Evolutionary conservation across 169 alveolate genomes (phyloP), one percentile per base, ranked within the genome.

Genomic region (Cytauxzoon felis): DNA sequence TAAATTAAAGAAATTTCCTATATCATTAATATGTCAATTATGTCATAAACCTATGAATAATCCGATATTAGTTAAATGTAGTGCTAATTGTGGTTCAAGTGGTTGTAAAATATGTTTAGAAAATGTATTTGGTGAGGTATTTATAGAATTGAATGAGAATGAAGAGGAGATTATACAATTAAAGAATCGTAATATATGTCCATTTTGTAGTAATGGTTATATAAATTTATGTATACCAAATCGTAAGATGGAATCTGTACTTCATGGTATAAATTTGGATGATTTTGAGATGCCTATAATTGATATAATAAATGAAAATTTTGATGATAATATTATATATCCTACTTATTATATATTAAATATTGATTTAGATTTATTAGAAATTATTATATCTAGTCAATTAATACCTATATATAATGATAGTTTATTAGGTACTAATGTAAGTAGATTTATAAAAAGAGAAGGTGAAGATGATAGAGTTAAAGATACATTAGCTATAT

Each of bases 51-150:
- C 84, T 1, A 34, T 73, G 67, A 73, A 64, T 5, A 42, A 62
- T 16, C 80, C 84, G 0, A 64, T 63, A 18, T 47, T 73, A 45
- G 76, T 73, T n/a, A 62, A 64, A 61, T 73, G 84, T 54, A 56
- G 80, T 3, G 60, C 79, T 16, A 54, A 52, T 21, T 73, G 84
- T 54, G 84, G 84, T 6, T 62, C 51, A 18, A 63, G 73, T 24
- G 84, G 84, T 26, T 73, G 84, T 47, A 24, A 51, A 11, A 43
- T 34, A 18, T 73, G 84, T 64, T 19, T 73, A 49, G 11, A 47
- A 24, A 49, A 61, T 19, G 40, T 32, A 32, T 47, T 73, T 19
- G 53, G 40, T 21, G 79, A 73, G 16, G 23, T 27, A 23, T 23
- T 73, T 19, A 29, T 56, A 6, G 59, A 73, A 47, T 33, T n/a